phyloP scores from a whole-genome alignment of 2,329 filamentous ascomycete genomes.

The Hymenoscyphus occultus region DNA sequence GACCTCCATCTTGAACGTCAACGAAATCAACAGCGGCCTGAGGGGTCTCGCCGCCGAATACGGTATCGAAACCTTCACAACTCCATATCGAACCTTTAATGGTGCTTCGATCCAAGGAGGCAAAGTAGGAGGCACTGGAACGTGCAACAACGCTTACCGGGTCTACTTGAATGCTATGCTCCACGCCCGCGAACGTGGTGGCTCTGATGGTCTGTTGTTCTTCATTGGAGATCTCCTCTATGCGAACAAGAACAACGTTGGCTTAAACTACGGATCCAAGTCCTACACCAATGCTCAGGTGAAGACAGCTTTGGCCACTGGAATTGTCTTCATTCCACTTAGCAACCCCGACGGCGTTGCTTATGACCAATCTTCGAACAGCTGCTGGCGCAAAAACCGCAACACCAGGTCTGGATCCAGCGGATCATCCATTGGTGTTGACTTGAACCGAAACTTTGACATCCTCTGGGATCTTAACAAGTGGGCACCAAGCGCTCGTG shows the following conservation, averaged over 20 bases:
- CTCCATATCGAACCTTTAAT: slow-evolving; percentile 44
- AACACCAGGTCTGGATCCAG: slow-evolving; percentile 42
- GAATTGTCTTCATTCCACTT: slow-evolving; percentile 53
- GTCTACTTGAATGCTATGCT: slow-evolving; percentile 53
- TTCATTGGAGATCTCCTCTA: slow-evolving; percentile 56
- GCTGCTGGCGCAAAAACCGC: slow-evolving; percentile 57
- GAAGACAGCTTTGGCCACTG: slow-evolving; percentile 47
- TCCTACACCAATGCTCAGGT: slow-evolving; percentile 52
- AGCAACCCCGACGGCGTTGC: slow-evolving; percentile 54
- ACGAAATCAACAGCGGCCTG: slow-evolving; percentile 42
- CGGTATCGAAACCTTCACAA: slow-evolving; percentile 40
- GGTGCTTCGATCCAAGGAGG: slow-evolving; percentile 40
- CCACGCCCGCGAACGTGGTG: slow-evolving; percentile 57
- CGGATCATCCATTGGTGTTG: slow-evolving; percentile 43
- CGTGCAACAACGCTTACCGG: slow-evolving; percentile 43
- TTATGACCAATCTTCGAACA: slow-evolving; percentile 48
- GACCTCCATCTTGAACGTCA: slow-evolving; percentile 42
- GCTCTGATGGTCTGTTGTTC: slow-evolving; percentile 54
- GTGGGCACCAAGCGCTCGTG: slow-evolving; percentile 42
- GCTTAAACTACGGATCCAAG: slow-evolving; percentile 51
- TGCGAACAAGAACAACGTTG: slow-evolving; percentile 48
- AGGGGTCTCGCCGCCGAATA: slow-evolving; percentile 42
- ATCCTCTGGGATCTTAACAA: slow-evolving; percentile 53
- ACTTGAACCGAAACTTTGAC: slow-evolving; percentile 57
- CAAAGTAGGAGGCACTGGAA: slow-evolving; percentile 44